Conservation (phyloP, 2,329 filamentous ascomycete genomes). For the Fusarium torreyae region DNA sequence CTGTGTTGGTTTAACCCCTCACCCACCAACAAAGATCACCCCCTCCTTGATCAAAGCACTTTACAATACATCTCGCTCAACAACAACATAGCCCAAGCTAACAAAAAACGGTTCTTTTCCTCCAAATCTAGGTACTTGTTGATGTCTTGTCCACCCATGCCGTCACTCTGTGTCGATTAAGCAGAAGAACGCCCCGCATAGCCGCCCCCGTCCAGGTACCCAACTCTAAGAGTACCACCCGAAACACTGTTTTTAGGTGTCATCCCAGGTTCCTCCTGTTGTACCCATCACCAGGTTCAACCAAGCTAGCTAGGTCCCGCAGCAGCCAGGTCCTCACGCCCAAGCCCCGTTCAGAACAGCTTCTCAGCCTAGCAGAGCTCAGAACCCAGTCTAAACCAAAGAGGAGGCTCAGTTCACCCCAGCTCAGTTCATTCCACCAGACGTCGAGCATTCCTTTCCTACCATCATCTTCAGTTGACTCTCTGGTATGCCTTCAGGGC, state of each 20-base stretch:
- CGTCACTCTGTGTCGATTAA: conserved; percentile 48
- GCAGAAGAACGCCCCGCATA: conserved; percentile 48
- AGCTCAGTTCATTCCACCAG: conserved; percentile 50
- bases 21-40: conserved; percentile 36
- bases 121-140: conserved; percentile 33
- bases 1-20: conserved; percentile 45
- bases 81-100: conserved; percentile 29
- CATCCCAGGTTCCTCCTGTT: conserved; percentile 40
- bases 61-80: conserved; percentile 18
- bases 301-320: conserved; percentile 38
- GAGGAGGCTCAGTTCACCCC: conserved; percentile 39
- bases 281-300: conserved; percentile 34
- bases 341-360: conserved; percentile 42
- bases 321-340: conserved; percentile 29
- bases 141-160: conserved; percentile 45
- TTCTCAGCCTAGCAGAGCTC: conserved; percentile 40
- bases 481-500: conserved; percentile 39
- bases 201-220: conserved; percentile 42
- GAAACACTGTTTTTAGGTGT: conserved; percentile 38
- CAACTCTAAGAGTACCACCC: conserved; percentile 40
- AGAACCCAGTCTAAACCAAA: conserved; percentile 16
- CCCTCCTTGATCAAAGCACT: conserved; percentile 31
- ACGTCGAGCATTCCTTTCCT: conserved; percentile 50
- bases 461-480: conserved; percentile 48
- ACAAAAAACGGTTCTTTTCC: conserved; percentile 27